These are phyloP conservation scores for Barbarea vulgaris DNA, from an alignment of 345 rosid species.

Conservation along the genomic window DNA sequence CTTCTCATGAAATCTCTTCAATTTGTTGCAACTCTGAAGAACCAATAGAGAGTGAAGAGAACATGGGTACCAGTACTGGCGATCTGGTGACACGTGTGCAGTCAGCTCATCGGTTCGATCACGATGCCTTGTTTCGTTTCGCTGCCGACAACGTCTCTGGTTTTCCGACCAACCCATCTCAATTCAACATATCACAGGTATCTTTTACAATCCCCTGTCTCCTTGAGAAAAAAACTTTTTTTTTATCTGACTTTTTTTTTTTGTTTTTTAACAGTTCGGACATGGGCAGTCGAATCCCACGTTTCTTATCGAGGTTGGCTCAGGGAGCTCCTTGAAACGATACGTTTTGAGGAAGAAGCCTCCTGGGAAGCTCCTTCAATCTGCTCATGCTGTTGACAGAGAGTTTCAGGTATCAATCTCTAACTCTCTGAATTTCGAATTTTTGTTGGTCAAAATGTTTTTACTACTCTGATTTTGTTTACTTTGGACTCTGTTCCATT, in stretches of 20 bases:
- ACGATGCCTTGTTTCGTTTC: constrained; percentile 60
- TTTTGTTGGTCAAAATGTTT: constrained; percentile 3
- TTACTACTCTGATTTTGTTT: not conserved
- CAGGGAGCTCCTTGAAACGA: constrained; percentile 54
- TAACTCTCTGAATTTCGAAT: not conserved
- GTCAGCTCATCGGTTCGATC: constrained; percentile 60
- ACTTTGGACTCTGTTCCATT: not conserved
- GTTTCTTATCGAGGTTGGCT: constrained; percentile 64
- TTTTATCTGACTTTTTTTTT: not conserved
- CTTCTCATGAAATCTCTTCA: constrained; percentile 4
- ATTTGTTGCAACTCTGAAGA: constrained; percentile 14
- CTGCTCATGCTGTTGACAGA: constrained; percentile 94
- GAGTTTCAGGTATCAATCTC: constrained; percentile 64
- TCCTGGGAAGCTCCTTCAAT: constrained; percentile 75
- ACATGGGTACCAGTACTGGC: constrained; percentile 63
- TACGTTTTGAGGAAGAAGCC: constrained; percentile 97
- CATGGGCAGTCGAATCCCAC: constrained; percentile 97
- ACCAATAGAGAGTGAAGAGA: constrained; percentile 8
- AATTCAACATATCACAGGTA: constrained; percentile 75
- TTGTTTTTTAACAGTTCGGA: constrained; percentile 59
- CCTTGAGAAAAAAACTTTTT: not conserved
- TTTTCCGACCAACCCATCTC: constrained; percentile 65
- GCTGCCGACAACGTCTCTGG: constrained; percentile 60
- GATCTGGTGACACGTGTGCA: constrained; percentile 61
- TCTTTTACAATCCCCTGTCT: not conserved